Evolutionary conservation across 2,329 filamentous ascomycete species (phyloP), one percentile per base, ranked within the genome.

Genomic region (Aphanocladium album): DNA sequence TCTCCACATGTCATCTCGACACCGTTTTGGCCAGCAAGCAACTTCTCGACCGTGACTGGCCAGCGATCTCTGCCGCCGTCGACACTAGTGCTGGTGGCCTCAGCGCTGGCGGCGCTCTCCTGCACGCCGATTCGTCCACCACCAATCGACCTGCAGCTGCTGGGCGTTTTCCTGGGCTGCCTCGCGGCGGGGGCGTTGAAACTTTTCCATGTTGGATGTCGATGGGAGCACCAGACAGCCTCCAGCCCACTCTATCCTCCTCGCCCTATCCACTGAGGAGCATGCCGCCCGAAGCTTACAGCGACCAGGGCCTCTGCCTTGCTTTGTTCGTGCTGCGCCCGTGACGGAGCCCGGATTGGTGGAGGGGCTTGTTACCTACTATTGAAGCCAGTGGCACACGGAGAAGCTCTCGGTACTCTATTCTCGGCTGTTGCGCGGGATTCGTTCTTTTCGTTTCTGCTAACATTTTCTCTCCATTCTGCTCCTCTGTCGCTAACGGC

Each of bases 141-240:
- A 27, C 57, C 57, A 60, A 53, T 51, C 57, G 33, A 30, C 56
- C 56, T 59, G 56, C 56, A 59, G 56, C 23, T 45, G 46, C 37
- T 52, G 19, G 56, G 56, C 56, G 56, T 59, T 59, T 57, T 59
- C 45, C 47, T 5, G 56, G 45, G 55, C 35, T 59, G 47, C 56
- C 56, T 59, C 56, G 37, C 49, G 25, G 56, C 46, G 56, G 49
- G 39, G 57, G 19, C 39, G 39, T 53, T 53, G 41, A 53, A 54
- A 35, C 39, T 39, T 37, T 47, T 35, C 49, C 57, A 47, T 27
- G 19, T 46, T 46, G 49, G 12, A 25, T n/a, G 39, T 27, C 39
- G 39, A 47, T 45, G 37, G 23, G 19, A 27, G 25, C 19, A 43
- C 19, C 35, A 33, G 23, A 45, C 23, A 33, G 23, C 47, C 46